phyloP scores from a whole-genome alignment of 2,329 filamentous ascomycete species.

The Hymenoscyphus salicellus region DNA sequence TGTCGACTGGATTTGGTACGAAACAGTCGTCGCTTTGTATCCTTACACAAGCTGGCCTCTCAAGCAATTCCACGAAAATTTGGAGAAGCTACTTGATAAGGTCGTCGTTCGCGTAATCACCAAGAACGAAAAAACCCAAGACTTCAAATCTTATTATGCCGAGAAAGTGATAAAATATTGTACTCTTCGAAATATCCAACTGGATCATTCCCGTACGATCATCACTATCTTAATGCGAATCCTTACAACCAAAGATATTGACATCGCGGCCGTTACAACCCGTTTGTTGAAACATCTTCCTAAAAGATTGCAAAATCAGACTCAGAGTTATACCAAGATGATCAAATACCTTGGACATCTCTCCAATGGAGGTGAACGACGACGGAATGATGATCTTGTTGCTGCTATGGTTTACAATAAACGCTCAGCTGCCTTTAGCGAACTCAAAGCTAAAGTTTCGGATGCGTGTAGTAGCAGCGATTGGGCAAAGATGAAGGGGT shows the following conservation, averaged over 20 bases:
- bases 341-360: conserved; percentile 23
- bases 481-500: not conserved
- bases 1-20: conserved; percentile 26
- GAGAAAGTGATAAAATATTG: conserved; percentile 20
- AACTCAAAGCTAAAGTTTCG: conserved; percentile 19
- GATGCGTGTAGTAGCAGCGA: conserved; percentile 16
- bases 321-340: conserved; percentile 21
- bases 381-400: conserved; percentile 21
- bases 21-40: conserved; percentile 24
- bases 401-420: conserved; percentile 24
- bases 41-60: conserved; percentile 27
- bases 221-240: conserved; percentile 24
- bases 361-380: conserved; percentile 15
- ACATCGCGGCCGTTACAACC: conserved; percentile 13
- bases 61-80: conserved; percentile 21
- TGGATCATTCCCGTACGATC: conserved; percentile 26
- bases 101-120: conserved; percentile 22
- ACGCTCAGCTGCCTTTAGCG: conserved; percentile 24
- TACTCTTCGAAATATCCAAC: conserved; percentile 28
- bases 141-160: not conserved
- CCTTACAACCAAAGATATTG: conserved; percentile 12
- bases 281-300: conserved; percentile 22
- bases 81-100: conserved; percentile 29
- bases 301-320: conserved; percentile 17
- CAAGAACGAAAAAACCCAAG: conserved; percentile 19